Percentiles rank a stretch among this genome's conserved stretches.
These are phyloP conservation scores for Chaetothyriales sp. DNA, from an alignment of 2,329 filamentous ascomycete genomes.

Conservation along the genomic window DNA sequence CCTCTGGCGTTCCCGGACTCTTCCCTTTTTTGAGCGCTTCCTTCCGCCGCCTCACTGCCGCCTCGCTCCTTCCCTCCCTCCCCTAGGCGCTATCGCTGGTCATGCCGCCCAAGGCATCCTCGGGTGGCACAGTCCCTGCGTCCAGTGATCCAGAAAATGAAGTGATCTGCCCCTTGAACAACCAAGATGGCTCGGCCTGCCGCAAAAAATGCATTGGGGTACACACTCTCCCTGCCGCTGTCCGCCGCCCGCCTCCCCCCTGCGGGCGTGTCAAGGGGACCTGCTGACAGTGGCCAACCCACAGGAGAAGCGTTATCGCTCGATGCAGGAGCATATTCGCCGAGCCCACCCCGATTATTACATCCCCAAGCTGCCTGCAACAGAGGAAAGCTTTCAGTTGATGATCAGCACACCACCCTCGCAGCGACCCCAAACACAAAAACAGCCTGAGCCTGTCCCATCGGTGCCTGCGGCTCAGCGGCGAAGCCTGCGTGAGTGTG, in stretches of 20 bases:
- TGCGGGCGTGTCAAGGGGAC: too few species aligned
- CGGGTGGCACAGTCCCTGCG: constrained; percentile 83
- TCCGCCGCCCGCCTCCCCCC: too few species aligned
- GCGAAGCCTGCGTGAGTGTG: constrained; percentile 15
- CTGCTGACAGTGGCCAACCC: constrained; percentile 20
- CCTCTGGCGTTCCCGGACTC: not conserved
- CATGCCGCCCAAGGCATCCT: constrained; percentile 79
- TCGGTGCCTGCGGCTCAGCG: constrained; percentile 13
- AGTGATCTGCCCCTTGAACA: constrained; percentile 87
- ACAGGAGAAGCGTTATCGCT: constrained; percentile 89
- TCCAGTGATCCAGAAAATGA: constrained; percentile 76
- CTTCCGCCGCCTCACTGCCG: constrained; percentile 3
- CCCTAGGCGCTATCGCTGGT: constrained; percentile 23
- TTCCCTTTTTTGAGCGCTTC: not conserved
- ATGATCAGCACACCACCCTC: constrained; percentile 88
- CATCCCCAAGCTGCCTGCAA: constrained; percentile 92
- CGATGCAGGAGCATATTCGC: constrained; percentile 98
- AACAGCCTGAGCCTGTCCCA: constrained; percentile 33
- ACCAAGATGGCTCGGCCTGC: constrained; percentile 93
- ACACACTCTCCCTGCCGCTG: constrained; percentile 17
- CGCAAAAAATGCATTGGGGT: constrained; percentile 96
- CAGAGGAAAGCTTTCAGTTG: constrained; percentile 89
- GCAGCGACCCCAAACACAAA: constrained; percentile 37
- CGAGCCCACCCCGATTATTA: constrained; percentile 94
- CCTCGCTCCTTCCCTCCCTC: constrained; percentile 9